These are phyloP conservation scores for Aspergillus fijiensis DNA, from an alignment of 2,329 filamentous ascomycete genomes.

Conservation along the genomic window DNA sequence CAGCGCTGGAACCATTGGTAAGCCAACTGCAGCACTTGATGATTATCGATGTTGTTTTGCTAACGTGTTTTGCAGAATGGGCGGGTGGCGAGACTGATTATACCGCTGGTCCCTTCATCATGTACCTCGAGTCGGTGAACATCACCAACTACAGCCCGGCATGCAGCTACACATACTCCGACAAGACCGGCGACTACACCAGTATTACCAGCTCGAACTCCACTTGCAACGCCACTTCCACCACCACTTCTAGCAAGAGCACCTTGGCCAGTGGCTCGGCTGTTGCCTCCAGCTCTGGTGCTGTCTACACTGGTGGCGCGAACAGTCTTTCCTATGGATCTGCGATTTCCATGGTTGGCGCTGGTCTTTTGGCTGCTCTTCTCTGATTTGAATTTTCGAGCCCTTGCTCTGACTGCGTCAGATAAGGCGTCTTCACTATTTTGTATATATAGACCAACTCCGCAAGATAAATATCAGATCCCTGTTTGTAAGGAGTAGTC, in stretches of 20 bases:
- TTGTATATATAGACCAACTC: background rate
- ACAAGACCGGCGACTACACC: conserved; percentile 58
- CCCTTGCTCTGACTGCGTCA: background rate
- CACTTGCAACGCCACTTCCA: conserved; percentile 3
- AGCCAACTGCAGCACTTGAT: background rate
- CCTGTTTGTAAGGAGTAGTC: background rate
- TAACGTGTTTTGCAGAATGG: conserved; percentile 50
- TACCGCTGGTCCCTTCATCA: conserved; percentile 64
- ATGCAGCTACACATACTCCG: conserved; percentile 65
- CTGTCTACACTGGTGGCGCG: background rate
- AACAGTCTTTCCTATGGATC: background rate
- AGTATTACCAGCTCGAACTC: conserved; percentile 52
- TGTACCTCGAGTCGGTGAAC: conserved; percentile 66
- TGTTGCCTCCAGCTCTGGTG: background rate
- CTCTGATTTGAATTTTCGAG: background rate
- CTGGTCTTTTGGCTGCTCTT: background rate
- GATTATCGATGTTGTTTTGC: background rate
- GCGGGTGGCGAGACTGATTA: conserved; percentile 70
- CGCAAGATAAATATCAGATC: background rate
- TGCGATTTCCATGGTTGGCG: background rate
- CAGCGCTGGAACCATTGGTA: conserved; percentile 49
- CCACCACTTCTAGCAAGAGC: background rate
- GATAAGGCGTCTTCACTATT: background rate
- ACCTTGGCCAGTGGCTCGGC: background rate
- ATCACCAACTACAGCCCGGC: conserved; percentile 58